phyloP scores from a whole-genome alignment of 345 rosid species.

The Syzygium jambos region DNA sequence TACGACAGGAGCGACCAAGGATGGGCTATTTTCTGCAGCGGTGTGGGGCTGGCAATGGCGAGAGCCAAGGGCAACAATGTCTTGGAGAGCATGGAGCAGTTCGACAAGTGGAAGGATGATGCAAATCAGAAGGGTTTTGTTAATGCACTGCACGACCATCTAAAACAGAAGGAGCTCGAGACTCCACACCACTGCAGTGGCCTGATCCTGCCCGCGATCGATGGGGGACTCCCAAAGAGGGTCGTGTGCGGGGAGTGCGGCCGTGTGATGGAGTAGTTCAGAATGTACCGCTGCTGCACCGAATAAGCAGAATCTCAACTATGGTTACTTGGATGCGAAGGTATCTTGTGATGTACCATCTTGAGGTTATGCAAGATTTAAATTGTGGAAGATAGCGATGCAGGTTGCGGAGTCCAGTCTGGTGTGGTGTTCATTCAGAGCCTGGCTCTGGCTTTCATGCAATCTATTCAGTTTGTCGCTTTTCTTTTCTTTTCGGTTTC shows the following conservation, averaged over 20 bases:
- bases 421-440: not conserved
- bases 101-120: not conserved
- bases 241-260: constrained; percentile 20
- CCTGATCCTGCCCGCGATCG: constrained; percentile 3
- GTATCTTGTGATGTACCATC: not conserved
- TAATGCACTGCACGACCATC: not conserved
- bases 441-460: not conserved
- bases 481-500: not conserved
- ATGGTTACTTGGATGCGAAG: not conserved
- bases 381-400: not conserved
- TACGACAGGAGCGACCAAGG: constrained; percentile 11
- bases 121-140: constrained; percentile 3
- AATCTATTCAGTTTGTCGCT: not conserved
- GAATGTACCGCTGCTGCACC: constrained; percentile 19
- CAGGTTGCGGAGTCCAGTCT: not conserved
- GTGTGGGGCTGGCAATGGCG: not conserved
- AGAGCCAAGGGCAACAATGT: constrained; percentile 2
- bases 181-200: constrained; percentile 10
- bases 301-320: not conserved
- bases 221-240: constrained; percentile 8
- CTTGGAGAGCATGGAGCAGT: not conserved
- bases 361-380: not conserved
- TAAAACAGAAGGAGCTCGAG: not conserved
- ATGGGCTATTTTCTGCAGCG: constrained; percentile 20
- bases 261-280: constrained; percentile 20